Base-by-base conservation (phyloP, 2,329 filamentous ascomycete genomes). In the Epichloe bromicola region DNA sequence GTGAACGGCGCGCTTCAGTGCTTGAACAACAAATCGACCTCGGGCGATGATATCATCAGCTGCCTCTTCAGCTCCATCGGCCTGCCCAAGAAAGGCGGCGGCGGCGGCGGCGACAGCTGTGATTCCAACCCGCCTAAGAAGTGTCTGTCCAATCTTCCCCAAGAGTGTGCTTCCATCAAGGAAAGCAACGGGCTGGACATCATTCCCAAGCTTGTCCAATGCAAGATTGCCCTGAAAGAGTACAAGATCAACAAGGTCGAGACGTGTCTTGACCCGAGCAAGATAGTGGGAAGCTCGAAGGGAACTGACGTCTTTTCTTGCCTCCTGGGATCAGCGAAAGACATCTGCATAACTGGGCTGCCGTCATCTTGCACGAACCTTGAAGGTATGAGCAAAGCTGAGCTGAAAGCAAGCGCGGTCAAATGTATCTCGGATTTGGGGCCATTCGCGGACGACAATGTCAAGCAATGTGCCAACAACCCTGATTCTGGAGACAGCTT, bases 361-460 rank as follows among this genome's bases (percentile, higher is more conserved):
- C 56, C 56, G 1, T 6, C 36, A 2, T 17, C 50, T 2, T 58
- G 56, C 47, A 37, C 17, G 6, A 23, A n/a, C 3, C 51, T 58
- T 5, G 12, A 8, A 8, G 34, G n/a, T 5, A 17, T 48, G 34
- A 37, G n/a, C 10, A 33, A 6, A 10, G 17, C 14, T 11, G 17
- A 38, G 19, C 7, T 55, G 30, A 15, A 20, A 7, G n/a, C n/a
- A 17, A 20, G 49, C 5, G 3, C 47, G 14, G 39, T 40, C 3
- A 14, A 43, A 14, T 57, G 55, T 34, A 38, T 51, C 34, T 34
- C 17, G 5, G 46, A 49, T 12, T 54, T 54, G 17, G 54, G 54
- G 10, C 52, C 49, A n/a, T 54, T 49, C 14, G 46, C 38, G 5
- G 37, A 26, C 30, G 19, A 17, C 5, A 15, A 7, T 1, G 51